Base-by-base conservation (phyloP, 805 yeast species). In the Lipomyces starkeyi region DNA sequence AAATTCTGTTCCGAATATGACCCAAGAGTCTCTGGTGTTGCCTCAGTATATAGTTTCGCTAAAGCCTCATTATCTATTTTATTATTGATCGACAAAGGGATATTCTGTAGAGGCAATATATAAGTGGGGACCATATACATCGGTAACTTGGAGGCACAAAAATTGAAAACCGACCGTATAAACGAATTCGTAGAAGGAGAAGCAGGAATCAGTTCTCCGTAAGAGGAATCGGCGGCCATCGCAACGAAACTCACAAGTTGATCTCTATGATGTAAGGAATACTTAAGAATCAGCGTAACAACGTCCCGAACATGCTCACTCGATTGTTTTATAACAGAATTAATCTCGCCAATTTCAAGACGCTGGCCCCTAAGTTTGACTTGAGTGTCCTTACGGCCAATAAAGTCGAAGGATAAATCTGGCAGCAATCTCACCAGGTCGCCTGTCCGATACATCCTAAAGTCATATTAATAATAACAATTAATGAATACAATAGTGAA, bases 341-440 rank as follows among this genome's bases (percentile, higher is more conserved):
- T 74, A 17, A 76, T 75, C 54, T 76, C 79, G 3, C 73, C 77
- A 11, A 76, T 73, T 53, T 76, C 79, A n/a, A 76, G 65, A 4
- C 79, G 69, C 52, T 76, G 79, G 11, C 79, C 79, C 8, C 79
- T 71, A 2, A 76, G 62, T 59, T 76, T 76, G 63, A 76, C 71
- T 56, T 76, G 79, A 7, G 74, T 72, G 59, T 76, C 79, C 49
- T 61, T 72, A 3, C 79, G 69, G 2, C 79, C 79, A 53, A 70
- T 34, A 35, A 76, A 74, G 20, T 76, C 78, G 29, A 76, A 66
- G 5, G 78, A 66, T 11, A 66, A 66, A 59, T 73, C 76, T 2
- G 59, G 25, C 1, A 76, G 63, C 61, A 73, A 61, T 9, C 75
- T 66, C 2, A 71, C 79, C 9, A 75, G 57, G 59, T 76, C 79